phyloP scores from a whole-genome alignment of 129 eudicot genomes.

The Pseudognaphalium luteoalbum region DNA sequence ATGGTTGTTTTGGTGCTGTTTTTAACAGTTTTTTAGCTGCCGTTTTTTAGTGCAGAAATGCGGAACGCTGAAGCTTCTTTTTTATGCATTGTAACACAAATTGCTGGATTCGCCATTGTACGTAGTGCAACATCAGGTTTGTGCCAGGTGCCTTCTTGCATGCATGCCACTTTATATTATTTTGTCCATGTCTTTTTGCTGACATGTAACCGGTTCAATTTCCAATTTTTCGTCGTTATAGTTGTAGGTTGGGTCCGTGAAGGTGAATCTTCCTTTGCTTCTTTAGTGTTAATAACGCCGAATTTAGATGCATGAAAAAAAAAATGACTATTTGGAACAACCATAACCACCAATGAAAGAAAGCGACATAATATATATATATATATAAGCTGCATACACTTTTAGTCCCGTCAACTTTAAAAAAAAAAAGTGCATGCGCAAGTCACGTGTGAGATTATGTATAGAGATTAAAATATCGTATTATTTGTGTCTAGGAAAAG shows the following conservation, averaged over 20 bases:
- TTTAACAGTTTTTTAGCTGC: background rate
- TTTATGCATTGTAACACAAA: background rate
- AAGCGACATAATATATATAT: background rate
- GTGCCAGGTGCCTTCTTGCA: background rate
- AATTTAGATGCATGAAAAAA: too few relatives aligned
- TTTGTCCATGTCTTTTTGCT: background rate
- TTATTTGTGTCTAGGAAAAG: too few relatives aligned
- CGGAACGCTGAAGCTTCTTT: background rate
- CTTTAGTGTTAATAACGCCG: too few relatives aligned
- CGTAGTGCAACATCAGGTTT: background rate
- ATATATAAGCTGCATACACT: background rate
- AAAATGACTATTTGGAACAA: too few relatives aligned
- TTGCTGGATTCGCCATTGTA: background rate
- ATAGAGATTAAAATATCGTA: too few relatives aligned
- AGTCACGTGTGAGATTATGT: too few relatives aligned
- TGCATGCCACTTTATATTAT: background rate
- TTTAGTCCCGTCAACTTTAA: too few relatives aligned
- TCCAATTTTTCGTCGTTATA: too few relatives aligned
- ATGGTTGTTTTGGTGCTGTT: background rate
- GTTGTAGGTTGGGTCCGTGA: background rate
- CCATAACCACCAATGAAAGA: too few relatives aligned
- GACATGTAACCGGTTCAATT: background rate
- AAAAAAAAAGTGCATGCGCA: too few relatives aligned
- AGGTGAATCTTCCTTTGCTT: too few relatives aligned
- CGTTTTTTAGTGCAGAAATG: background rate